Base-by-base conservation (phyloP, 2,329 filamentous ascomycete species). In the Cordyceps pruinosa region DNA sequence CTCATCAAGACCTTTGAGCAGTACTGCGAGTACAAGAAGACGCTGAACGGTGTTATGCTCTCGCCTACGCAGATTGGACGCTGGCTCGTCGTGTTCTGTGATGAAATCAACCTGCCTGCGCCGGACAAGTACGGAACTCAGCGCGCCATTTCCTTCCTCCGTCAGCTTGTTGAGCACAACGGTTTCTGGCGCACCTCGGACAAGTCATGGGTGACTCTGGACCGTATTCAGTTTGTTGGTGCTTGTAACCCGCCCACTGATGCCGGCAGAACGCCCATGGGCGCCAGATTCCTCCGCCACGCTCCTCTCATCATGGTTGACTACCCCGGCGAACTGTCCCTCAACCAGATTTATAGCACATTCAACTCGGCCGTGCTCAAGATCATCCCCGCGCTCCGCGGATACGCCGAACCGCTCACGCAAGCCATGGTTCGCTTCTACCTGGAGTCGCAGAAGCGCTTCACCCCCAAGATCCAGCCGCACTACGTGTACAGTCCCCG, bases 251-350 rank as follows among this genome's bases (percentile, higher is more conserved):
- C 94, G 65, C 94, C 94, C 0, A 97, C 94, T 0, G 95, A 99
- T 74, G 92, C 92, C 64, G 94, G 94, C 26, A 91, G 94, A 81
- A 97, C 94, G 13, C 88, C 94, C 0, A 86, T 99, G 77, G 94
- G 90, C 44, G 85, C 90, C 50, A 83, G 94, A 65, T 99, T 99
- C 83, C 80, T 99, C 63, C 86, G 95, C 59, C 95, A 99, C 71
- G 91, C 94, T 17, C 94, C 94, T n/a, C 83, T 99, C 56, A 89
- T 99, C 73, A 99, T 99, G 95, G 95, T 99, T 42, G 94, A 99
- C 69, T 99, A 99, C 68, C 94, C 94, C 60, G 94, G 95, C 66
- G 91, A 99, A 75, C 79, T 91, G 44, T 99, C 95, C 4, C 82
- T 99, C 37, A 87, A 87, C 64, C 94, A 99, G 70, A 99, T 99